Percentiles rank a stretch among this genome's conserved stretches.
These are phyloP conservation scores for Eimeria sp. DNA, from an alignment of 169 alveolate species.

Conservation along the genomic window DNA sequence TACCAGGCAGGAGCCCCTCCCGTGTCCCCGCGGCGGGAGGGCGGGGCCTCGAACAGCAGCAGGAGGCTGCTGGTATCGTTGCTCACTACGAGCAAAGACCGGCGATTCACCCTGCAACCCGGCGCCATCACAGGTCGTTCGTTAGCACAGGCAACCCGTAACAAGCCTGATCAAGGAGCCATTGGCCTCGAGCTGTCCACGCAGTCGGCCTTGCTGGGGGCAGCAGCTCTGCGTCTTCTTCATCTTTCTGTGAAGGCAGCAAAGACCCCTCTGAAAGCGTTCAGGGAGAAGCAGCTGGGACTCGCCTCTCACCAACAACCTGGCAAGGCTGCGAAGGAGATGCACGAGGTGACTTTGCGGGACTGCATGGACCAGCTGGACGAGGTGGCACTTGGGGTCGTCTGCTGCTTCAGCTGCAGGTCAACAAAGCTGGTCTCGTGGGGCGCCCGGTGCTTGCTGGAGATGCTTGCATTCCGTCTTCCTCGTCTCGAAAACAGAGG, in stretches of 20 bases:
- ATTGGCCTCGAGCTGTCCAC: slow-evolving; percentile 69
- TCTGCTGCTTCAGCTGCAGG: slow-evolving; percentile 79
- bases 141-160: slow-evolving; percentile 71
- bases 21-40: background rate
- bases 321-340: background rate
- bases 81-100: background rate
- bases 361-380: slow-evolving; percentile 48
- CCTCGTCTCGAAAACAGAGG: slow-evolving; percentile 64
- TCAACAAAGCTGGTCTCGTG: slow-evolving; percentile 66
- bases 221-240: slow-evolving; percentile 78
- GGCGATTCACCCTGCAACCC: slow-evolving; percentile 68
- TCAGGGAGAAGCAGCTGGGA: slow-evolving; percentile 15
- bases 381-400: slow-evolving; percentile 23
- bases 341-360: background rate
- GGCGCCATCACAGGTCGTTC: slow-evolving; percentile 80
- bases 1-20: background rate
- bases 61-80: slow-evolving; percentile 55
- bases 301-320: background rate
- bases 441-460: slow-evolving; percentile 81
- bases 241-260: slow-evolving; percentile 28
- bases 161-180: background rate
- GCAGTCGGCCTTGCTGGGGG: slow-evolving; percentile 71
- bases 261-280: slow-evolving; percentile 12
- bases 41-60: slow-evolving; percentile 25
- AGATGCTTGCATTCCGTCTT: slow-evolving; percentile 58